These are phyloP conservation scores for Microcyclospora pomicola DNA, from an alignment of 2,329 filamentous ascomycete genomes.

Conservation along the genomic window DNA sequence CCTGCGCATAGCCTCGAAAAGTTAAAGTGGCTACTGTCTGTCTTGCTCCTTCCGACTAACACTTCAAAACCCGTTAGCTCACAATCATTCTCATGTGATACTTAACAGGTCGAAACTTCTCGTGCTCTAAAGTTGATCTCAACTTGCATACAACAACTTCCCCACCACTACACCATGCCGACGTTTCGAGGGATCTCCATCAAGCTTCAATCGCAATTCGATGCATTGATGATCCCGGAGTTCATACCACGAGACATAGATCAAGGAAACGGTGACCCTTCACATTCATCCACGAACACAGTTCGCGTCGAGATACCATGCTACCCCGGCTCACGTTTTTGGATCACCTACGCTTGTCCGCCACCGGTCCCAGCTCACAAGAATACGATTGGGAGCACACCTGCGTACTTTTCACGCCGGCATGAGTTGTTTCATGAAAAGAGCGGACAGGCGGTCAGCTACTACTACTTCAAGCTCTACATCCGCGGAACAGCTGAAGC, in stretches of 20 bases:
- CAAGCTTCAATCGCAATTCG: constrained; percentile 29
- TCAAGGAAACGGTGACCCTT: neutral
- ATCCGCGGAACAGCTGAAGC: constrained; percentile 21
- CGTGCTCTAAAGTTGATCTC: too few relatives aligned
- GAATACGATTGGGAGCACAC: neutral
- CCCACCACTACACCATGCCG: constrained; percentile 14
- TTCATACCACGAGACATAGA: constrained; percentile 8
- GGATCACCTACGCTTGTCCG: constrained; percentile 27
- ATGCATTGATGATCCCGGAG: constrained; percentile 26
- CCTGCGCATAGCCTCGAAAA: neutral
- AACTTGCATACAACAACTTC: too few relatives aligned
- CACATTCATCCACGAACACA: constrained; percentile 4
- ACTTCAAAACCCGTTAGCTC: too few relatives aligned
- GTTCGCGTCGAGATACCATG: constrained; percentile 22
- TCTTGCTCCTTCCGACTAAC: too few relatives aligned
- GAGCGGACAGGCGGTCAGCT: constrained; percentile 4
- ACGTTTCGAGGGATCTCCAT: constrained; percentile 26
- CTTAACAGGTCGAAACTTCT: too few relatives aligned
- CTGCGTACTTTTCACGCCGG: too few relatives aligned
- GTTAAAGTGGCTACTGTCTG: too few relatives aligned
- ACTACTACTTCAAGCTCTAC: constrained; percentile 35
- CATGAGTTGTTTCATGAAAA: neutral
- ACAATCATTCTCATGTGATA: too few relatives aligned
- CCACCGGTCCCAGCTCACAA: constrained; percentile 11
- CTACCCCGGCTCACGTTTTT: constrained; percentile 28